Evolutionary conservation across 164 flowering plant species (phyloP), one percentile per base, ranked within the genome.

Genomic region (Vitis rupestris): DNA sequence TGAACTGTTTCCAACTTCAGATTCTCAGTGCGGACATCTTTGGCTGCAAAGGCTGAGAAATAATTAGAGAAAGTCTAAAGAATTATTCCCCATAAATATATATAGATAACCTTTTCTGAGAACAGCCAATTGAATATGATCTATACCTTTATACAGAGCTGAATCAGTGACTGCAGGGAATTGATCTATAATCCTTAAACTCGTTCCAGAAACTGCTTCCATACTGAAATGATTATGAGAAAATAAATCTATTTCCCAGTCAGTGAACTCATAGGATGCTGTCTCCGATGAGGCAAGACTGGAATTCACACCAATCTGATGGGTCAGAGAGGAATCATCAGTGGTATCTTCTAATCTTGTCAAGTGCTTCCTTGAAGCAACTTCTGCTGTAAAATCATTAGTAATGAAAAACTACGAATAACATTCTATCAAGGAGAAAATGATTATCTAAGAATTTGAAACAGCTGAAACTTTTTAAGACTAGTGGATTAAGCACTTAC

Each of bases 401-500:
- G 64, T 9, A 17, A 61, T 13, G 52, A 17, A 23, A 23, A 23
- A 23, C 2, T 23, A 23, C 2, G 27, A 23, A 23, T 23, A 23
- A 23, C 27, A 57, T 57, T 57, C 59, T 57, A 19, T 17, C 59
- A 1, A 53, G 56, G 16, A 15, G 19, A 57, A 57, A 57, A 57
- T 8, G 9, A 7, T 57, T n/a, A 19, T 8, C 9, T 57, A 12
- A 53, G 56, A 57, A 57, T n/a, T 13, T 57, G 23, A 13, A 19
- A 19, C 11, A 57, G 59, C 9, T 16, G 27, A 19, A 61, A 31
- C 15, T 53, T 10, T 2, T 53, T 53, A 5, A 53, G 17, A 30
- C 44, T 11, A 15, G 44, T n/a, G 50, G 5, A 37, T 31, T 8
- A 53, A 66, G 19, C 11, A 51, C 72, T 57, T 16, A 74, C 72